These are phyloP conservation scores for Senecio squalidus DNA, from an alignment of 140 eudicot species.

Conservation along the genomic window DNA sequence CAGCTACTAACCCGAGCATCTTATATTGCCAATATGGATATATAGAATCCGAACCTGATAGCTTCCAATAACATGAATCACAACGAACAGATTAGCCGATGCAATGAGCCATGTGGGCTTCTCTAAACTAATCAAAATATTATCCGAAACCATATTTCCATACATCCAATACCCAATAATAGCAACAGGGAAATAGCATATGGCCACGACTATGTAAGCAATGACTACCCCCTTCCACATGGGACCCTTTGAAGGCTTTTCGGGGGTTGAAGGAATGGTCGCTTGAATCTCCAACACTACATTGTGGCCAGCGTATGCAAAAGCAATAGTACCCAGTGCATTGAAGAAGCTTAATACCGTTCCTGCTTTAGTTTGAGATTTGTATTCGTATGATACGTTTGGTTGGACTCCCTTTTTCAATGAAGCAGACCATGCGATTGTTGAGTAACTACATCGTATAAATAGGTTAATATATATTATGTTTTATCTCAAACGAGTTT, in stretches of 20 bases:
- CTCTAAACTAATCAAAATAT: conserved; percentile 44
- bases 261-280: conserved; percentile 80
- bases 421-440: conserved; percentile 70
- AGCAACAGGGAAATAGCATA: conserved; percentile 79
- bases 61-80: conserved; percentile 73
- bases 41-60: conserved; percentile 43
- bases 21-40: neutral
- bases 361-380: conserved; percentile 30
- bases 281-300: conserved; percentile 83
- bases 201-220: conserved; percentile 65
- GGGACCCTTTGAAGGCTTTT: conserved; percentile 76
- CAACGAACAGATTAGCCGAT: conserved; percentile 66
- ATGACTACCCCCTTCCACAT: conserved; percentile 81
- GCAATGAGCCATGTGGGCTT: conserved; percentile 76
- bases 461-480: neutral
- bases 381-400: conserved; percentile 45
- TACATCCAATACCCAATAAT: conserved; percentile 48
- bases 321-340: conserved; percentile 66
- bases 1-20: neutral
- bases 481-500: neutral
- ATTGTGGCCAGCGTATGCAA: conserved; percentile 82
- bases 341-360: conserved; percentile 57
- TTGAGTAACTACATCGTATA: conserved; percentile 53
- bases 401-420: conserved; percentile 60
- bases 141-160: conserved; percentile 54